Evolutionary conservation across 148 eudicot species (phyloP), one percentile per base, ranked within the genome.

Genomic region (Camellia granthamiana): DNA sequence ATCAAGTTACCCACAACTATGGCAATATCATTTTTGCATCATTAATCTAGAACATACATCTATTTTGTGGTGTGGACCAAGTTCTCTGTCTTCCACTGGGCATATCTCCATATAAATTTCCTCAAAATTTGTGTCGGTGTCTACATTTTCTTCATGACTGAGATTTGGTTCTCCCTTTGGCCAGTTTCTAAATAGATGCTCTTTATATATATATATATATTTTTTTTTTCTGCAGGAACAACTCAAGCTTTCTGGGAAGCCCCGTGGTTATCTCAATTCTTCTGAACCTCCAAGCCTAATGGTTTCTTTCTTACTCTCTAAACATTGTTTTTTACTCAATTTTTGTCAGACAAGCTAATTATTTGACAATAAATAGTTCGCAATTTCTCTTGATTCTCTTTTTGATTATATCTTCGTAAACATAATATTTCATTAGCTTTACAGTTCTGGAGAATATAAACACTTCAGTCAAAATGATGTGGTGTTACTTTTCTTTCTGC

Each of bases 181-280:
- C 7, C 9, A 60, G 30, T 14, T 16, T n/a, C 55, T 21, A 14
- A 30, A 49, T 55, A 42, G n/a, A 13, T 68, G 23, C 61, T 43
- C 6, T 51, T 69, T 70, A 18, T 72, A n/a, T n/a, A n/a, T n/a
- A n/a, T n/a, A n/a, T n/a, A n/a, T n/a, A n/a, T n/a, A n/a, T n/a
- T n/a, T n/a, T n/a, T n/a, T n/a, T n/a, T 23, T 79, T 74, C 83
- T 82, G 76, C 91, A 93, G 95, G 91, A 90, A 10, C 88, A 86
- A 80, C 76, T 84, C 63, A 89, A 82, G 85, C 55, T 78, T 81
- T 51, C 79, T 72, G 83, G 83, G 54, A 87, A 79, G 70, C 65
- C 95, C 21, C 89, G 89, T 10, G 77, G 86, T 51, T 83, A 68
- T 81, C 86, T 90, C 30, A 66, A 81, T 62, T 70, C 86, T 79